phyloP scores from a whole-genome alignment of 208 protist genomes.

The Trypanosoma melophagium region DNA sequence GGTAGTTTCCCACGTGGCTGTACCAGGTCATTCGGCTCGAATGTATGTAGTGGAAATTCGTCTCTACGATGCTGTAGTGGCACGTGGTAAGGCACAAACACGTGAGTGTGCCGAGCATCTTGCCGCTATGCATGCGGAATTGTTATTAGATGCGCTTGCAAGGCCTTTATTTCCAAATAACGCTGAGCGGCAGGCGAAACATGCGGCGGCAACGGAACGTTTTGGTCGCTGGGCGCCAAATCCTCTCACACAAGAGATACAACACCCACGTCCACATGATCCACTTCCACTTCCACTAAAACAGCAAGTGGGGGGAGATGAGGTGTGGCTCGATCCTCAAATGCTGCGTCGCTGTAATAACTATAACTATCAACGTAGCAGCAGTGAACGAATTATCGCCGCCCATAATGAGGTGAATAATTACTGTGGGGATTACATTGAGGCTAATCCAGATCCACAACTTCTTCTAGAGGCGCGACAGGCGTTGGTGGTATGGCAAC shows the following conservation, averaged over 20 bases:
- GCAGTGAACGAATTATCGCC: conserved; percentile 59
- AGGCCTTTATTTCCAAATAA: conserved; percentile 61
- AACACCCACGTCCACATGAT: conserved; percentile 39
- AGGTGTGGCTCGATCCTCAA: conserved; percentile 55
- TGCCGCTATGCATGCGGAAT: conserved; percentile 81
- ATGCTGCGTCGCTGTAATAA: conserved; percentile 17
- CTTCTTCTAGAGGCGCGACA: conserved; percentile 51
- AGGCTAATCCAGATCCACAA: conserved; percentile 59
- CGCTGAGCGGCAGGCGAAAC: conserved; percentile 44
- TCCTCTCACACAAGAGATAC: conserved; percentile 28
- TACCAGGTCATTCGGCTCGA: conserved; percentile 35
- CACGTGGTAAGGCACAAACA: conserved; percentile 61
- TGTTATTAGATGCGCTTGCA: conserved; percentile 70
- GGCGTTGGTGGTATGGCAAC: conserved; percentile 62
- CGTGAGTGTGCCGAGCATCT: conserved; percentile 59
- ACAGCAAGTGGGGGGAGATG: conserved; percentile 66
- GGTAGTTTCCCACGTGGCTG: conserved; percentile 31
- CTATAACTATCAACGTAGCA: conserved; percentile 33
- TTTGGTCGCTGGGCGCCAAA: conserved; percentile 78
- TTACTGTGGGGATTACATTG: conserved; percentile 46
- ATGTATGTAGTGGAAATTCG: conserved; percentile 62
- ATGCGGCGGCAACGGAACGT: conserved; percentile 50
- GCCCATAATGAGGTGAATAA: conserved; percentile 54
- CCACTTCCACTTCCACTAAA: conserved; percentile 73
- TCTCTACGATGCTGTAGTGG: conserved; percentile 40